Percentiles rank a stretch among this genome's conserved stretches.
phyloP scores from a whole-genome alignment of 345 rosid species.

The Populus deltoides region DNA sequence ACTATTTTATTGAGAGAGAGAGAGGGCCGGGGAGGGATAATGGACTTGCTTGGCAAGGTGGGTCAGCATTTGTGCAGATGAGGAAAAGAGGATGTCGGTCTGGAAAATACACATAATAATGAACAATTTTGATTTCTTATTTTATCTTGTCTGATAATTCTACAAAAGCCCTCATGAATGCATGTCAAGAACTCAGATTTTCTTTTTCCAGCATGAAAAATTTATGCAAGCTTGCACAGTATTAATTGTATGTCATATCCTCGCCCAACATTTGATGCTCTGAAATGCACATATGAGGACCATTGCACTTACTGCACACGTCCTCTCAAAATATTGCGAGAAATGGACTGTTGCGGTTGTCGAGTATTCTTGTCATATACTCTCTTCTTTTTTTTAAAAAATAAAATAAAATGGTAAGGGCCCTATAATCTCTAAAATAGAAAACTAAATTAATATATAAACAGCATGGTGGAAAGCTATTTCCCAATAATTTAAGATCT shows the following conservation, averaged over 20 bases:
- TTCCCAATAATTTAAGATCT: too few species aligned
- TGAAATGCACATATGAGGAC: not conserved
- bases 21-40: not conserved
- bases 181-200: not conserved
- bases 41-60: conserved; percentile 6
- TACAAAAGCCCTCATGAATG: not conserved
- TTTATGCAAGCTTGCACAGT: not conserved
- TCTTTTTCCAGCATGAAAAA: not conserved
- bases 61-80: not conserved
- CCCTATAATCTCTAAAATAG: too few species aligned
- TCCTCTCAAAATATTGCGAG: not conserved
- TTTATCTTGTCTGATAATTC: not conserved
- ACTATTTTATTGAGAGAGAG: not conserved
- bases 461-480: too few species aligned
- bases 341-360: not conserved
- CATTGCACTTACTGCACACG: not conserved
- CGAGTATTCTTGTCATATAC: not conserved
- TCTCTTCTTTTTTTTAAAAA: too few species aligned
- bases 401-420: too few species aligned
- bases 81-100: not conserved
- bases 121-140: not conserved
- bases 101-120: not conserved
- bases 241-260: not conserved
- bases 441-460: too few species aligned
- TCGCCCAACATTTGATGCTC: not conserved